Conservation (phyloP, 106 monocot genomes). For the Agapanthus africanus region DNA sequence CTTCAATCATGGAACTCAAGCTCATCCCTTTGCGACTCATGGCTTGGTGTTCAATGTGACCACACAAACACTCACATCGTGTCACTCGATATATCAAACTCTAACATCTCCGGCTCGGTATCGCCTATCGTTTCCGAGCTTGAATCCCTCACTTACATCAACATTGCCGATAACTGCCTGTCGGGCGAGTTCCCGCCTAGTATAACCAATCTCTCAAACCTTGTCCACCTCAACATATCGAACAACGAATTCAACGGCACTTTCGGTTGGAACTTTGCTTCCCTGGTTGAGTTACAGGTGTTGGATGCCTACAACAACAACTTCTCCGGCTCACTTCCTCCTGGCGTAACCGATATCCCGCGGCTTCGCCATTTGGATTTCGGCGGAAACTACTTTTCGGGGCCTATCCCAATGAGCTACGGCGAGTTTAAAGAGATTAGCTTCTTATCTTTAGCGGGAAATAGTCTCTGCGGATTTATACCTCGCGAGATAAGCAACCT, state of each 20-base stretch:
- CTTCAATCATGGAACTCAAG: slow-evolving; percentile 33
- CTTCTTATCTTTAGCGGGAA: slow-evolving; percentile 69
- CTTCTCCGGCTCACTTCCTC: slow-evolving; percentile 57
- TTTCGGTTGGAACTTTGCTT: slow-evolving; percentile 30
- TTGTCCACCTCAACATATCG: slow-evolving; percentile 1
- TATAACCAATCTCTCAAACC: slow-evolving; percentile 7
- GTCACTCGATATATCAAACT: slow-evolving; percentile 53
- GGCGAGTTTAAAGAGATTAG: slow-evolving; percentile 33
- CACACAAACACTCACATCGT: slow-evolving; percentile 14
- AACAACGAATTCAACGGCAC: slow-evolving; percentile 13
- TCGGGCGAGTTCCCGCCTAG: slow-evolving; percentile 26
- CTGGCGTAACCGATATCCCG: slow-evolving; percentile 21
- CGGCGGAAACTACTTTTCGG: slow-evolving; percentile 86
- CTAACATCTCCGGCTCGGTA: slow-evolving; percentile 52
- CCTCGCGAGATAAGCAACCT: slow-evolving; percentile 57
- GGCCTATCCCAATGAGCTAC: slow-evolving; percentile 43
- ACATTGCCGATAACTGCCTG: slow-evolving; percentile 36
- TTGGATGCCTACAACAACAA: slow-evolving; percentile 82
- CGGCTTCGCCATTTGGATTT: slow-evolving; percentile 60
- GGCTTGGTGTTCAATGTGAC: slow-evolving; percentile 53
- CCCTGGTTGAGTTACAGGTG: slow-evolving; percentile 32
- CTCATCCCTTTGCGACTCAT: slow-evolving; percentile 44
- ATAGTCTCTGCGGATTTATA: slow-evolving; percentile 43
- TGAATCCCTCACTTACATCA: slow-evolving; percentile 20
- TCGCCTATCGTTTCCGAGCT: slow-evolving; percentile 31